phyloP scores from a whole-genome alignment of 441 rosid species.

The Populus hybrid region DNA sequence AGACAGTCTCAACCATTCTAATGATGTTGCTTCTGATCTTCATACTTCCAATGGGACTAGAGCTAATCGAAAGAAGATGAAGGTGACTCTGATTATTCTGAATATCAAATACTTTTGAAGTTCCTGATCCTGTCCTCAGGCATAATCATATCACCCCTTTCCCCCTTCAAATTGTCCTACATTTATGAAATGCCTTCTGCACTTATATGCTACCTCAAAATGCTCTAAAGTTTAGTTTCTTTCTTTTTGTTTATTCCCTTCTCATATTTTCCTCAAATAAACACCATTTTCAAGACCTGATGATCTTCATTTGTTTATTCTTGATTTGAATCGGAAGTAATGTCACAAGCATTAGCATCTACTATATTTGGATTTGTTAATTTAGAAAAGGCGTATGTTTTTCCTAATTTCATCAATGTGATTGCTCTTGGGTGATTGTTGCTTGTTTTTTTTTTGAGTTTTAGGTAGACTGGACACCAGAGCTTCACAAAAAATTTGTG shows the following conservation, averaged over 20 bases:
- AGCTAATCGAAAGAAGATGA: conserved; percentile 64
- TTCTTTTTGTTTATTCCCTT: neutral
- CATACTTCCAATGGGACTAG: conserved; percentile 39
- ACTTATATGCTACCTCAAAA: neutral
- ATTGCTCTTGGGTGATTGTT: conserved; percentile 1
- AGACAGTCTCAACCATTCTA: conserved; percentile 23
- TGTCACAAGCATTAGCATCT: neutral
- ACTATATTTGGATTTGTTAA: neutral
- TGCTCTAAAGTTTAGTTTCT: neutral
- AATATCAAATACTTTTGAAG: conserved; percentile 2
- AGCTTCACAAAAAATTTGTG: conserved; percentile 89
- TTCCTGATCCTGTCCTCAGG: neutral
- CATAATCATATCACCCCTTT: neutral
- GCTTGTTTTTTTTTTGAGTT: conserved; percentile 13
- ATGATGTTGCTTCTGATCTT: conserved; percentile 30
- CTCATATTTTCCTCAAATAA: neutral
- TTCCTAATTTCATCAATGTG: conserved; percentile 1
- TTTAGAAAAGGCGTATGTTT: neutral
- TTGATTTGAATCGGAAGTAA: neutral
- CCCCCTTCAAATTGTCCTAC: neutral
- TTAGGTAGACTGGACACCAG: conserved; percentile 95
- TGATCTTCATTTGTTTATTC: neutral
- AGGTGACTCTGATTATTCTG: conserved; percentile 31
- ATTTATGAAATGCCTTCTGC: neutral
- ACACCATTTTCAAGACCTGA: too few relatives aligned